Base-by-base conservation (phyloP, 495 filamentous ascomycete species). In the Durotheca rogersii region DNA sequence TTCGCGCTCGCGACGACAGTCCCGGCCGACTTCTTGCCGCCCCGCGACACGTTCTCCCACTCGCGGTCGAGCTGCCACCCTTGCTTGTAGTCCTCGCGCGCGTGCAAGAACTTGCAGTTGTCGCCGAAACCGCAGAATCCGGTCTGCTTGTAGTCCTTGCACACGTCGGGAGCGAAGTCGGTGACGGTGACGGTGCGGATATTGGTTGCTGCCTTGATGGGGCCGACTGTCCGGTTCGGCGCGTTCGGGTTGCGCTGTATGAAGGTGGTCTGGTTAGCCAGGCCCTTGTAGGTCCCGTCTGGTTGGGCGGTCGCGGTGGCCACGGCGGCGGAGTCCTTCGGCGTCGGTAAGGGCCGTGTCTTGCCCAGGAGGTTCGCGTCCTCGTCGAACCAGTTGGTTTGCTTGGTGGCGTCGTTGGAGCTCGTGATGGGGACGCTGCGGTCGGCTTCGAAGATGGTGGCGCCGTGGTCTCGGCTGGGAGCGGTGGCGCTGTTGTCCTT, bases 41-140 rank as follows among this genome's bases (percentile, higher is more conserved):
- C 85, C 55, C 90, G 89, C 4, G 82, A 88, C 2, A 79, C 81
- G 21, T 80, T 83, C 64, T 97, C 93, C 93, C 93, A 98, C 15
- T 97, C 94, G 9, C 78, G 75, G 66, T 98, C 93, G 7, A 97
- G 72, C 61, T 97, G 88, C 94, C 94, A 98, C 1, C 93, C 93
- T 68, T 89, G 85, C 36, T 89, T 87, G 63, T 94, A 92, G 67
- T 93, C 88, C 56, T 94, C 88, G 7, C 94, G 79, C 1, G 81
- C 81, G 61, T 98, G 92, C 1, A 91, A 66, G 70, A 88, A 97
- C 64, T 92, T 94, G 72, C 90, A 95, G n/a, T 68, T 80, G 48
- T 90, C 84, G 3, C 85, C 86, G 47, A 86, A 92, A 1, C 87
- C 89, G 62, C 86, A 91, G 66, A 83, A 90, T 2, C 90, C 90